Base-by-base conservation (phyloP, 306 rosid species). In the Psophocarpus tetragonolobus region DNA sequence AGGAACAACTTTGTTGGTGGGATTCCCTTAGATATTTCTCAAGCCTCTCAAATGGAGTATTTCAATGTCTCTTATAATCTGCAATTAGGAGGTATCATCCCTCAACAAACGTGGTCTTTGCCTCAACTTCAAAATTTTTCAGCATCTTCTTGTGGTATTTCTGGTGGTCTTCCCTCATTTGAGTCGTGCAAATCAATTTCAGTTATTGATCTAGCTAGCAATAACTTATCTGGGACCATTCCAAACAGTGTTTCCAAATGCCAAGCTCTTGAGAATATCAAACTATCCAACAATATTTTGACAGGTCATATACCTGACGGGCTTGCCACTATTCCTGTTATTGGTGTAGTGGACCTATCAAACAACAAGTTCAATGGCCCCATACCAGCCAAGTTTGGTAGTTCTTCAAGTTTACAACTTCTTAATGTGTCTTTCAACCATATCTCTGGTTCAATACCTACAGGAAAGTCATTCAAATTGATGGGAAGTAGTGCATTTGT, bases 351-450 rank as follows among this genome's bases (percentile, higher is more conserved):
- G 41, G 97, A 92, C 78, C 84, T 92, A 21, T 92, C 98, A 27
- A 90, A 81, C 69, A 95, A 95, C 17, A 58, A 77, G 41, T 80
- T 95, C 78, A 81, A 48, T 68, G 98, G 98, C 73, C 45, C 73
- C 71, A 92, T 95, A 84, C 98, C 98, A 5, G 72, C 54, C 5
- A 86, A 85, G 69, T 86, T 95, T 84, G 84, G 92, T 42, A 83
- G 83, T 73, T 91, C 90, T 61, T 80, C 90, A 70, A 91, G 88
- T 77, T 85, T 95, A 73, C 80, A 82, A 57, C 88, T 92, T 26
- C 86, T 95, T 41, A 95, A 95, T 75, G 96, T 95, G 83, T 95
- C 98, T 36, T 92, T 85, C 88, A 95, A 95, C 75, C 76, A 91
- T 36, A 85, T 95, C 45, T 88, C 98, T 0, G 98, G 98, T 32